Conservation (phyloP, 2,329 filamentous ascomycete genomes). For the Claviceps lovelessii region DNA sequence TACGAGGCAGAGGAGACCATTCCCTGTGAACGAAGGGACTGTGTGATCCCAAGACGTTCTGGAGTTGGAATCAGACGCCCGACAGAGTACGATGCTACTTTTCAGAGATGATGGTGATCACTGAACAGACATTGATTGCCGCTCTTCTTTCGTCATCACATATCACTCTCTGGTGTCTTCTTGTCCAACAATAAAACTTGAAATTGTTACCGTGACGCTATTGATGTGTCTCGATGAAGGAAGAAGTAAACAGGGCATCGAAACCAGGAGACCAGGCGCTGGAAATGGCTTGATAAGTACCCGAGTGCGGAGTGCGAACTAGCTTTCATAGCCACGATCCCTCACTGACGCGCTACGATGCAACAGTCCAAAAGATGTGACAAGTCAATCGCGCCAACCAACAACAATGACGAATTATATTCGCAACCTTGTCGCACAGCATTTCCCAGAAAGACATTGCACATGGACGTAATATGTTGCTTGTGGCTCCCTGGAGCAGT, state of each 20-base stretch:
- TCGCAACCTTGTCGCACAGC: not conserved
- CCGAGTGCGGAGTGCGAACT: not conserved
- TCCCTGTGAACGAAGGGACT: too few relatives aligned
- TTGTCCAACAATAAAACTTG: not conserved
- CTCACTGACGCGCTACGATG: not conserved
- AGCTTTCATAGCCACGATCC: not conserved
- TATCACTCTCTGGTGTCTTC: not conserved
- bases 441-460: not conserved
- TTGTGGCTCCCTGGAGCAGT: not conserved
- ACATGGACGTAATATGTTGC: not conserved
- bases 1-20: not conserved
- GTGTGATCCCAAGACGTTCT: not conserved
- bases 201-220: not conserved
- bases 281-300: not conserved
- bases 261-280: not conserved
- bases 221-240: not conserved
- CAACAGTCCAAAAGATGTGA: not conserved
- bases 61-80: not conserved
- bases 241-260: not conserved
- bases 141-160: not conserved
- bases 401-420: not conserved
- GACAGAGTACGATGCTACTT: not conserved
- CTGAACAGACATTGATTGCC: not conserved
- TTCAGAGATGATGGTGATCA: not conserved
- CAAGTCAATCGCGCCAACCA: not conserved